These are phyloP conservation scores for Pseudocercospora fuligena DNA, from an alignment of 2,329 filamentous ascomycete species.

Conservation along the genomic window DNA sequence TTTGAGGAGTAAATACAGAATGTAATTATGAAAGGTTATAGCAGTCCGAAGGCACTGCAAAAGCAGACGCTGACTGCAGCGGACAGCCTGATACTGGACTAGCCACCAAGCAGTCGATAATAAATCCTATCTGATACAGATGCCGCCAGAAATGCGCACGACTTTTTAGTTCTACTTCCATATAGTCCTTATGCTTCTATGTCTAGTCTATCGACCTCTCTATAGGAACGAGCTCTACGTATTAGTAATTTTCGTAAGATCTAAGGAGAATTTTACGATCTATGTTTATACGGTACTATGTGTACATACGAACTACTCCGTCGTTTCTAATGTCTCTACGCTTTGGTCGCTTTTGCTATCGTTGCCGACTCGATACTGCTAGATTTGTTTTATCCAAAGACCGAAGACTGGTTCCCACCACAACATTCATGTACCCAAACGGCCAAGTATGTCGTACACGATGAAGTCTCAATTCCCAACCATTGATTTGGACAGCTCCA, in stretches of 20 bases:
- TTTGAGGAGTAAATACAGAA: not conserved
- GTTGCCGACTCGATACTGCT: slow-evolving; percentile 2
- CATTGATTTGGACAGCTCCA: slow-evolving; percentile 27
- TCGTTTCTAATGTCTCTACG: not conserved
- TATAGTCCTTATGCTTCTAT: not conserved
- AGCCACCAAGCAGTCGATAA: not conserved
- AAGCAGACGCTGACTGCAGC: not conserved
- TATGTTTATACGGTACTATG: too few relatives aligned
- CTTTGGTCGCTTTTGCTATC: slow-evolving; percentile 1
- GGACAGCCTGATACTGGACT: not conserved
- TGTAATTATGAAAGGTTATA: not conserved
- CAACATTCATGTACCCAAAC: slow-evolving; percentile 53
- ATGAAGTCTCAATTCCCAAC: slow-evolving; percentile 50
- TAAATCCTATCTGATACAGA: not conserved
- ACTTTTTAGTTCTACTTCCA: not conserved
- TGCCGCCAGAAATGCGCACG: not conserved
- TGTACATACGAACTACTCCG: too few relatives aligned
- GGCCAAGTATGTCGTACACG: slow-evolving; percentile 54
- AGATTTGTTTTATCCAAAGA: not conserved
- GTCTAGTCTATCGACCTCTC: too few relatives aligned
- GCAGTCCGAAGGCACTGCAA: not conserved
- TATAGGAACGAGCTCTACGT: too few relatives aligned
- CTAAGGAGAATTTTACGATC: too few relatives aligned
- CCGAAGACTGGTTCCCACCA: slow-evolving; percentile 25
- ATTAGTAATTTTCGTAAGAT: too few relatives aligned